Percentiles rank a stretch among this genome's conserved stretches.
These are phyloP conservation scores for Rhodotorula sphaerocarpa DNA, from an alignment of 768 basidiomycete genomes.

Conservation along the genomic window DNA sequence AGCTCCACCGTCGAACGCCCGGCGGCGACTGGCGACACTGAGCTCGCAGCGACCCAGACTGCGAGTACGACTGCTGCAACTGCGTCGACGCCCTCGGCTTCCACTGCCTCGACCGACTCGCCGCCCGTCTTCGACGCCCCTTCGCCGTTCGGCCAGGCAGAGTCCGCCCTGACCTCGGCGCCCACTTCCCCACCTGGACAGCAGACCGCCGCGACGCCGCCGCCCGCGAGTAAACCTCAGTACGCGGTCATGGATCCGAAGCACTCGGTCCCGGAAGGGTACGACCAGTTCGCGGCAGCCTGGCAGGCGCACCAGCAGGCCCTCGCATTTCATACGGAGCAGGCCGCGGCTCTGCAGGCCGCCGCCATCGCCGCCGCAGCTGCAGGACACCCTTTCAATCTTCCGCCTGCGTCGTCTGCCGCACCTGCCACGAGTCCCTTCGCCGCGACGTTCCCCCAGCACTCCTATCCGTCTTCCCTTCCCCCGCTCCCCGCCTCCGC, in stretches of 20 bases:
- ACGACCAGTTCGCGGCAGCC: slow-evolving; percentile 12
- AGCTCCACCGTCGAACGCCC: too few species aligned
- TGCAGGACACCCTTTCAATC: neutral
- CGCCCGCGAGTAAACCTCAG: neutral
- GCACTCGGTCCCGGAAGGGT: slow-evolving; percentile 10
- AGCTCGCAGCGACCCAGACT: too few species aligned
- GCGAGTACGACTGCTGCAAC: too few species aligned
- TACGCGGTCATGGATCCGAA: neutral
- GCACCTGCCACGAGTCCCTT: neutral
- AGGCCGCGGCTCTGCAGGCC: neutral
- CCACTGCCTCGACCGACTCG: slow-evolving; percentile 23
- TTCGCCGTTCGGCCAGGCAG: neutral
- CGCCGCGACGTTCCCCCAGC: neutral
- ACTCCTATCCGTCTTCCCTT: neutral
- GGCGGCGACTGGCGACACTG: too few species aligned
- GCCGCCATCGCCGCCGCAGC: neutral
- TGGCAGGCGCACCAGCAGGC: slow-evolving; percentile 7
- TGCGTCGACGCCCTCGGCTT: too few species aligned
- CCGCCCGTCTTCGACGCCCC: slow-evolving; percentile 1
- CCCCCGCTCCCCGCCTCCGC: neutral
- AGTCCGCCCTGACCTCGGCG: slow-evolving; percentile 23
- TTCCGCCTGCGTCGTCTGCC: neutral
- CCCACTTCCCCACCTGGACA: slow-evolving; percentile 14
- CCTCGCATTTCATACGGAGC: neutral
- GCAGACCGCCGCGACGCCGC: too few species aligned